Evolutionary conservation across 1,139 yeast genomes (phyloP).

Genomic region (Nematodospora anomalae): DNA sequence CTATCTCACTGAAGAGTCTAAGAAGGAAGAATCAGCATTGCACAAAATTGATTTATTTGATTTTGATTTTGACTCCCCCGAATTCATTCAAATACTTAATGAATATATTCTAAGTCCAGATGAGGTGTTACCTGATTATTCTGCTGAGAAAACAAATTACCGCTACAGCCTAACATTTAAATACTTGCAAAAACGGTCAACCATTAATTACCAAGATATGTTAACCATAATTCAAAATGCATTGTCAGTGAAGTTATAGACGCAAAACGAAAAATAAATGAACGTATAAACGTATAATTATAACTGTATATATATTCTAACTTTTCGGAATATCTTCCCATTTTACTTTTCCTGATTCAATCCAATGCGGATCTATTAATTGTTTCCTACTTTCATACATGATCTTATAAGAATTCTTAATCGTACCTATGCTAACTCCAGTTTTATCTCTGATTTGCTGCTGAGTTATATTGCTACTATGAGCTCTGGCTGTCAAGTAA

Average conservation of each 20-base stretch:
- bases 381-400: constrained; percentile 71
- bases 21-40: constrained; percentile 14
- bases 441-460: constrained; percentile 84
- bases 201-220: constrained; percentile 17
- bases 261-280: background rate
- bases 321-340: constrained; percentile 57
- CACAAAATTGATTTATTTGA: constrained; percentile 22
- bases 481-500: constrained; percentile 85
- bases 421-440: constrained; percentile 98
- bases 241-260: constrained; percentile 5
- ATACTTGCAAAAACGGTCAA: constrained; percentile 11
- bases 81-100: constrained; percentile 18
- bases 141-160: constrained; percentile 5
- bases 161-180: constrained; percentile 19
- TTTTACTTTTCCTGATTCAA: constrained; percentile 65
- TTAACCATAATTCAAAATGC: constrained; percentile 14
- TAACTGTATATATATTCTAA: constrained; percentile 12
- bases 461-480: constrained; percentile 68
- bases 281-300: no score
- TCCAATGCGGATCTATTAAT: constrained; percentile 77
- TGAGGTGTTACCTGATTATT: constrained; percentile 1
- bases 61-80: constrained; percentile 34
- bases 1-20: constrained; percentile 22
- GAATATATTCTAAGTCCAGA: constrained; percentile 4
- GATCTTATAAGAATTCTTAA: constrained; percentile 85